These are phyloP conservation scores for Neopestalotiopsis rosae DNA, from an alignment of 2,329 filamentous ascomycete genomes.

Conservation along the genomic window DNA sequence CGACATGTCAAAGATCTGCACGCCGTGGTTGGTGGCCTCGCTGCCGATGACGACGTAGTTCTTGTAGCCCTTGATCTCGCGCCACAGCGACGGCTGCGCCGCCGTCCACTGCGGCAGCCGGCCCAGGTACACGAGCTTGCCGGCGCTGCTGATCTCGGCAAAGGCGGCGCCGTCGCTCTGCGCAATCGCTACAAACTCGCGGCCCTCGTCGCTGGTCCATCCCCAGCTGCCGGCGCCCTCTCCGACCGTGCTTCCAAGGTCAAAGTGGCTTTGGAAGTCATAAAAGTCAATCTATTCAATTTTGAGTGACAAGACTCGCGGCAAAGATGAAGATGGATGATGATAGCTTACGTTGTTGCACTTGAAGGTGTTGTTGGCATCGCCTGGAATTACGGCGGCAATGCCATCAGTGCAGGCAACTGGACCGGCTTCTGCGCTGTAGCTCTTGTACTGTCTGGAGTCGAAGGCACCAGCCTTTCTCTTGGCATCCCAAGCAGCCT, in stretches of 20 bases:
- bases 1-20: conserved; percentile 69
- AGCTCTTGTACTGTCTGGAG: conserved; percentile 15
- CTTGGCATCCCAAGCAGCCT: conserved; percentile 18
- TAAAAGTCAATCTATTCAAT: conserved; percentile 20
- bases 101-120: conserved; percentile 48
- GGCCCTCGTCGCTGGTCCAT: conserved; percentile 46
- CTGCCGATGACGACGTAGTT: conserved; percentile 44
- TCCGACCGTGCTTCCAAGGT: conserved; percentile 42
- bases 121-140: conserved; percentile 51
- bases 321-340: neutral
- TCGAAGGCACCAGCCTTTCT: conserved; percentile 16
- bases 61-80: conserved; percentile 46
- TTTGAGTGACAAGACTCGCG: neutral
- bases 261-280: conserved; percentile 53
- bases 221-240: conserved; percentile 21
- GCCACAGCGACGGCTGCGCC: conserved; percentile 34
- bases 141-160: conserved; percentile 49
- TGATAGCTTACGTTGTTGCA: conserved; percentile 44
- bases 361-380: conserved; percentile 52
- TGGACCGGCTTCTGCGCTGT: conserved; percentile 10
- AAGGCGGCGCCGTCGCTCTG: conserved; percentile 57
- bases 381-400: conserved; percentile 49
- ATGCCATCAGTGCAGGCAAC: conserved; percentile 46
- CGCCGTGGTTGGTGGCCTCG: conserved; percentile 54
- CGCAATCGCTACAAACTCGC: conserved; percentile 55